Evolutionary conservation across 306 rosid species (phyloP), one percentile per base, ranked within the genome.

Genomic region (Calophaca sinica): DNA sequence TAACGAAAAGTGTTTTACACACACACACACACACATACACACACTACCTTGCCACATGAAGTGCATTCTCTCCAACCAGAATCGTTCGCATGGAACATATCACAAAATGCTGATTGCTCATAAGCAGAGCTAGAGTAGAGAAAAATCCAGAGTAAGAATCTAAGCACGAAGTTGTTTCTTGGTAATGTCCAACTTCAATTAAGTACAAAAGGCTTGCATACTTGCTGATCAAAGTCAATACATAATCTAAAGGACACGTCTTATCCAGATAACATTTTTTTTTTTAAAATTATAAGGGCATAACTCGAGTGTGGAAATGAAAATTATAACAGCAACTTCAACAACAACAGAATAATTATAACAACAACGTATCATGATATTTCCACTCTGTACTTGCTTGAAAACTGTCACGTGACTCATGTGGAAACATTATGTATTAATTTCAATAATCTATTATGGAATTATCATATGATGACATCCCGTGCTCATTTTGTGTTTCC

Each of bases 11-110:
- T 9, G 36, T 0, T 33, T 33, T 36, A 33, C 5, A 36, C 62
- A 69, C 61, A 26, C 61, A 54, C 5, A 52, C 33, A 46, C 32
- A 63, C 12, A 26, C 61, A 54, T 1, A 57, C 32, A 45, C 31
- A 62, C 11, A 62, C 81, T 79, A 92, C 99, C 99, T 92, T 94
- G 82, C 93, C 88, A 78, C 99, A 94, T 15, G 75, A 68, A 31
- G 79, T 45, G 76, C 99, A 94, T 50, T 94, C 91, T 81, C 99
- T 88, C 99, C 99, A 94, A 72, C 99, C 97, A 63, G 99, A 86
- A 75, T 92, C 99, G 15, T 84, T 76, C 7, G 90, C 77, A 73
- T 94, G 99, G 81, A 85, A 94, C n/a, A 82, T 62, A 53, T 88
- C 88, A 78, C 99, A 94, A 83, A 82, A 94, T 5, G 79, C 42